Base-by-base conservation (phyloP, 495 filamentous ascomycete genomes). In the Baudoinia panamericana region DNA sequence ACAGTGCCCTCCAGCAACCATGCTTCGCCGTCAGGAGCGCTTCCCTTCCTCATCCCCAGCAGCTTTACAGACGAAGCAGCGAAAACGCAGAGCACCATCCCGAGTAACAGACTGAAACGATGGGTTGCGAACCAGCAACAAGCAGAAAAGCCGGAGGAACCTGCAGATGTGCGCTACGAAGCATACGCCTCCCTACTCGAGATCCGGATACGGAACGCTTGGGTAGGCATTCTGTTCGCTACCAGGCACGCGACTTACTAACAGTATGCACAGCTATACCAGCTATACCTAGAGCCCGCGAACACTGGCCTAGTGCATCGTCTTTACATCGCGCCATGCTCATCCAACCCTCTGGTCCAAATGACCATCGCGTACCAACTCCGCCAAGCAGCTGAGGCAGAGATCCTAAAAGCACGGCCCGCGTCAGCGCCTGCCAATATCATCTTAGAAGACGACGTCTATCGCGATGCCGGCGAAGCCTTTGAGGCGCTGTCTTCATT, bases 1-100 rank as follows among this genome's bases (percentile, higher is more conserved):
- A 64, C 76, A n/a, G 62, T 76, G 11, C 61, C 82, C 8, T 90
- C 86, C 13, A 93, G 73, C 46, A 95, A 95, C 59, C 90, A 96
- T 61, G 85, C 90, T 28, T 93, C 86, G 10, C 88, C 90, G 0
- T 78, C 76, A 23, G 88, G 88, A 39, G 67, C 75, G 15, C 71
- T 97, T 22, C 90, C 90, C 8, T 97, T 93, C 63, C 72, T 97
- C 32, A 70, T 88, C 8, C 79, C 82, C 6, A 53, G 45, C 38
- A 54, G 50, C 39, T 63, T 51, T 23, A 51, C 43, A 48, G 44
- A 25, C 38, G 54, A 38, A 48, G 45, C 18, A 39, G 36, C 29
- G 11, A 43, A 41, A 2, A 45, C 52, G 30, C 34, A 29, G 6
- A 33, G 36, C 9, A 72, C 79, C 5, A 64, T 90, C n/a, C 65